Base-by-base conservation (phyloP, 495 filamentous ascomycete genomes). In the Durotheca rogersii region DNA sequence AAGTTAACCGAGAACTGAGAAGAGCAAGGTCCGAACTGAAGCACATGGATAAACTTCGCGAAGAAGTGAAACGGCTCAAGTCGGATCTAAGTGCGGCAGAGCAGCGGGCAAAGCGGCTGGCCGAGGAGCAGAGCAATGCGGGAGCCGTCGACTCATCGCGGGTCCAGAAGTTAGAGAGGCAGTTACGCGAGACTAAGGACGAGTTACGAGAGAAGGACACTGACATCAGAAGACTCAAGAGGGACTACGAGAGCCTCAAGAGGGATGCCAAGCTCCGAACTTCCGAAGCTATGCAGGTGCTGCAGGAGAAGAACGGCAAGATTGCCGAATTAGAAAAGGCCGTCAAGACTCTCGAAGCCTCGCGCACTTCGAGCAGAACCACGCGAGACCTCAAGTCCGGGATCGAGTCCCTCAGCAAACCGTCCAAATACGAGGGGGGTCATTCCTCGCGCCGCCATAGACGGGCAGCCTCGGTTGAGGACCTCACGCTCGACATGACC, bases 231-330 rank as follows among this genome's bases (percentile, higher is more conserved):
- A 71, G 76, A 35, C 68, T 84, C 0, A 72, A 69, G 39, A 68
- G 62, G 33, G 69, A 73, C 6, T 77, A 76, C 48, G 78, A 83
- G 25, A 67, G 77, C 15, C 71, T 85, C 14, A 80, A 87, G 44
- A 78, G 80, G 14, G 76, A 83, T 39, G 74, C 84, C 53, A 84
- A 82, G 56, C 54, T 66, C 16, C 72, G 77, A 51, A 65, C 79
- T 66, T 51, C 67, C 56, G 68, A 80, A 72, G 67, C 79, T 41
- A 67, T 80, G 56, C 53, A 79, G 44, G 76, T 85, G 23, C 70
- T 82, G 34, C 73, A 83, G 41, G 82, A 78, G 58, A 86, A 86
- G 21, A 82, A 87, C 47, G 74, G 78, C 41, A 86, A 85, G 58
- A 81, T 82, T 9, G 72, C 77, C 4, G 74, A 77, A 14, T 69